Evolutionary conservation across 805 yeast species (phyloP).

Genomic region (Teunomyces funiuensis): DNA sequence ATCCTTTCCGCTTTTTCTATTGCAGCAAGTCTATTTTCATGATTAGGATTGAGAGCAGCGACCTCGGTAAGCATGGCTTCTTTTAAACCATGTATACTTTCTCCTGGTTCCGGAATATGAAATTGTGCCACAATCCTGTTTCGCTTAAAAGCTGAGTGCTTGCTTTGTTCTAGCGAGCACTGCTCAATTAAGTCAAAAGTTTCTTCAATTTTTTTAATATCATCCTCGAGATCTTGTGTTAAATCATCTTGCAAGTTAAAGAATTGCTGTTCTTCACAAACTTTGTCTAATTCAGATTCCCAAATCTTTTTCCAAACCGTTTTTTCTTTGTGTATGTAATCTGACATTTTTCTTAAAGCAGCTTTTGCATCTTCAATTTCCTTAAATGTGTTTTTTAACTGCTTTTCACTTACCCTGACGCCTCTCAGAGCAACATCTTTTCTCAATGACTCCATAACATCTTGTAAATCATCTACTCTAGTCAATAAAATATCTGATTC

Average conservation of each 20-base stretch:
- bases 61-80: conserved; percentile 84
- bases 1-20: conserved; percentile 82
- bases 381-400: conserved; percentile 60
- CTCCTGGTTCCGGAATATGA: conserved; percentile 63
- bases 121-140: conserved; percentile 40
- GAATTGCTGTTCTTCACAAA: conserved; percentile 92
- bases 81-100: conserved; percentile 55
- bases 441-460: conserved; percentile 81
- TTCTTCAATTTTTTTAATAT: conserved; percentile 74
- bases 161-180: conserved; percentile 76
- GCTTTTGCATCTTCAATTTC: conserved; percentile 61
- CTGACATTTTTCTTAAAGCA: conserved; percentile 53
- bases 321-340: conserved; percentile 66
- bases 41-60: conserved; percentile 75
- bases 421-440: conserved; percentile 92
- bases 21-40: conserved; percentile 82
- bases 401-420: conserved; percentile 74
- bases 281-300: conserved; percentile 87
- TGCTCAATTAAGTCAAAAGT: conserved; percentile 80
- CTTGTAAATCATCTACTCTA: conserved; percentile 88
- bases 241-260: conserved; percentile 87
- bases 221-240: conserved; percentile 75
- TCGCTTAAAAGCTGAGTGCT: conserved; percentile 47
- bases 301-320: conserved; percentile 87
- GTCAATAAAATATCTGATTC: conserved; percentile 76